Evolutionary conservation across 148 eudicot species (phyloP), one percentile per base, ranked within the genome.

Genomic region (Rhododendron vialii): DNA sequence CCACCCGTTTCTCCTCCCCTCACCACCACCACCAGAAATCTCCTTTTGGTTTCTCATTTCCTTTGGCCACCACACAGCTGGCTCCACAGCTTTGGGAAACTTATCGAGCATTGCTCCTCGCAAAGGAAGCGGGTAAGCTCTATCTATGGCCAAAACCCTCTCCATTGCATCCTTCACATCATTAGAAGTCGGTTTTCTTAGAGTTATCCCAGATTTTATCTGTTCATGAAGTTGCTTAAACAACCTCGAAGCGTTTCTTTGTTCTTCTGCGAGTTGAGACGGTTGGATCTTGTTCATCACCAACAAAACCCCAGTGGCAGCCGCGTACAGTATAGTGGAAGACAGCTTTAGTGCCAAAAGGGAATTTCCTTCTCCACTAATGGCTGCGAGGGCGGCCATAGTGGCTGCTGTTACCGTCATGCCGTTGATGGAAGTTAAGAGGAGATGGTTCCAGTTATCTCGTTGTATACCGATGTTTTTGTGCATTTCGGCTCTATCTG

Each of bases 401-500:
- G 50, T 74, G 1, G 67, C 81, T 10, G 86, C 80, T 4, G 81
- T 11, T 10, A 24, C 13, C 2, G 81, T 84, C 80, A 84, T 84
- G 28, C 80, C 50, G 13, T 84, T 84, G 22, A 84, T 38, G 22
- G 86, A 74, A 22, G 81, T 30, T 24, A 74, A 57, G 45, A 84
- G 86, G 18, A 84, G 86, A 15, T 8, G 80, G 81, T 84, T 84
- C 86, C 86, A 84, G 50, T 53, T 84, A 53, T 84, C 69, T 33
- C 81, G 38, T 28, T 84, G 86, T 9, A 28, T 18, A 14, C 69
- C 86, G 11, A 84, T 22, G 81, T 84, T 84, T 9, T 47, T 14
- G 81, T 84, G 86, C 86, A 84, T 84, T 75, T 84, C 86, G 22
- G 50, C 86, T 74, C 86, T 51, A 24, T 84, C 86, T 33, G 80